These are phyloP conservation scores for Dictyostelium citrinum DNA, from an alignment of 78 protist genomes.

Conservation along the genomic window DNA sequence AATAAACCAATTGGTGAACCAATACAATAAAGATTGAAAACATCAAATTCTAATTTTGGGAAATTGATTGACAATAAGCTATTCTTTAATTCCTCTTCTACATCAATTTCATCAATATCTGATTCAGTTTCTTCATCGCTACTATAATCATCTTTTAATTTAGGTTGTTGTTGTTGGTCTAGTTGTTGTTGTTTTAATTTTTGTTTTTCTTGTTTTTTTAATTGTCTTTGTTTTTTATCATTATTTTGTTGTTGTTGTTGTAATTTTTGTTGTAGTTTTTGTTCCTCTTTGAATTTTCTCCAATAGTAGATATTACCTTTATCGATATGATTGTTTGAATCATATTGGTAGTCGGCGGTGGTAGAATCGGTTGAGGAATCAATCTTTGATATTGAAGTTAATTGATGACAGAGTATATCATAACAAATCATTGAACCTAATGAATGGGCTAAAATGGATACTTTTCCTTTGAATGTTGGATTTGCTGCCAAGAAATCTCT, in stretches of 20 bases:
- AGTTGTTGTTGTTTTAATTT: not conserved
- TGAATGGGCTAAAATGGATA: constrained; percentile 52
- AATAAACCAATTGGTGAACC: constrained; percentile 61
- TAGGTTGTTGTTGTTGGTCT: not conserved
- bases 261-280: not conserved
- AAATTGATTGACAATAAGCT: not conserved
- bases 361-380: not conserved
- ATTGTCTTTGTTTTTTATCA: not conserved
- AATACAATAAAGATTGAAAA: constrained; percentile 40
- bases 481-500: not conserved
- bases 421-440: constrained; percentile 38
- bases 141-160: not conserved
- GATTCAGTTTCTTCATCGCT: not conserved
- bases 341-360: not conserved
- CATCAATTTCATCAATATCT: not conserved
- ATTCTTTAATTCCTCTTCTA: not conserved
- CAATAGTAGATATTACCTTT: constrained; percentile 40
- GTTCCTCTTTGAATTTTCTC: not conserved
- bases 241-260: not conserved
- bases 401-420: constrained; percentile 45
- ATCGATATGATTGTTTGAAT: not conserved
- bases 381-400: not conserved
- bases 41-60: constrained; percentile 45
- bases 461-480: constrained; percentile 63
- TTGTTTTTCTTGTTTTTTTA: not conserved